phyloP scores from a whole-genome alignment of 2,329 filamentous ascomycete species.

The Hypoxylon sp. region DNA sequence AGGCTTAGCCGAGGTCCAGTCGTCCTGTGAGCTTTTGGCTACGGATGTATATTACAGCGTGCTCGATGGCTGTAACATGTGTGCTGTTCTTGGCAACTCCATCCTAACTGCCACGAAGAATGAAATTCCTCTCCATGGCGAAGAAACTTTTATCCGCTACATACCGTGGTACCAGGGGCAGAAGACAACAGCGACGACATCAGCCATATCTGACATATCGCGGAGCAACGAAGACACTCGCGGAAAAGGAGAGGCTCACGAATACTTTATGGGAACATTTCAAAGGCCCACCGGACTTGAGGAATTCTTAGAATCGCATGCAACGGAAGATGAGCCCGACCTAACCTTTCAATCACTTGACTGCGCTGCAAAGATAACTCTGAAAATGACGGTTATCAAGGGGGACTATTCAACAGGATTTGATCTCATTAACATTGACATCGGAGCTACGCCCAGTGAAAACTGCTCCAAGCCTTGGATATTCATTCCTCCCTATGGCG shows the following conservation, averaged over 20 bases:
- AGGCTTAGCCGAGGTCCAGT: slow-evolving; percentile 9
- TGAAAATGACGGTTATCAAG: slow-evolving; percentile 15
- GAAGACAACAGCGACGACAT: not conserved
- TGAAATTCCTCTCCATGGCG: slow-evolving; percentile 4
- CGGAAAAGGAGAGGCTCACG: slow-evolving; percentile 8
- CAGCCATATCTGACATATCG: not conserved
- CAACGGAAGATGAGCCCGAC: not conserved
- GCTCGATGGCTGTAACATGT: slow-evolving; percentile 17
- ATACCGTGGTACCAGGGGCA: slow-evolving; percentile 25
- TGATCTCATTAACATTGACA: slow-evolving; percentile 24
- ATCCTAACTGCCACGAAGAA: slow-evolving; percentile 14
- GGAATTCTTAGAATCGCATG: not conserved
- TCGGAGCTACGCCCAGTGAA: slow-evolving; percentile 18
- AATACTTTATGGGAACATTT: slow-evolving; percentile 15
- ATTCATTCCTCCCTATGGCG: slow-evolving; percentile 24
- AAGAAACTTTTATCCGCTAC: slow-evolving; percentile 12
- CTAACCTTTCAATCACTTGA: slow-evolving; percentile 19
- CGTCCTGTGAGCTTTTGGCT: slow-evolving; percentile 18
- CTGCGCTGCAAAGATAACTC: slow-evolving; percentile 8
- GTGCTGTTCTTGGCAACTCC: slow-evolving; percentile 20
- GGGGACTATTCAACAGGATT: slow-evolving; percentile 19
- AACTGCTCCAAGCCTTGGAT: slow-evolving; percentile 18
- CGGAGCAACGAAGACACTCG: not conserved
- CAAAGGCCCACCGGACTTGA: not conserved
- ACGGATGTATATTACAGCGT: slow-evolving; percentile 12